Evolutionary conservation across 257 asterid genomes (phyloP).

Genomic region (Solanum neorickii): DNA sequence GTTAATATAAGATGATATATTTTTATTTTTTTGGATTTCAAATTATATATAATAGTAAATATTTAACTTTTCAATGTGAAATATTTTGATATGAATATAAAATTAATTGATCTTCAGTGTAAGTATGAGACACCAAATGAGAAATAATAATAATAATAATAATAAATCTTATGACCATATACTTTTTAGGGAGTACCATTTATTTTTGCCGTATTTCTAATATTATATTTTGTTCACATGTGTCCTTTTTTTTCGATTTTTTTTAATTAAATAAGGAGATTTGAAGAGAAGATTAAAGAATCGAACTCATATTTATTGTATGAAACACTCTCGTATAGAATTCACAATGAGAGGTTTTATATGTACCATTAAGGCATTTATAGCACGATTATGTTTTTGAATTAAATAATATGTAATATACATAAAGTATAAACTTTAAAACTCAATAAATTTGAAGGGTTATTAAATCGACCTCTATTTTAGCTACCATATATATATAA

Average conservation of each 20-base stretch:
- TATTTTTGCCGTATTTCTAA: neutral
- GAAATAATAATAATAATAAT: too few relatives aligned
- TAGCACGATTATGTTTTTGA: fast-evolving
- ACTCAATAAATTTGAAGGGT: fast-evolving
- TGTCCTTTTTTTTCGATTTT: fast-evolving
- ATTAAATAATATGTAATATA: neutral
- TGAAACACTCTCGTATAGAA: neutral
- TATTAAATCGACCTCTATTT: neutral
- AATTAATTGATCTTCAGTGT: too few relatives aligned
- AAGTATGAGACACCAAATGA: neutral
- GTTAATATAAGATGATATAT: fast-evolving
- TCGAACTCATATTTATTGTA: neutral
- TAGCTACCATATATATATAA: neutral
- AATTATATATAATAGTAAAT: too few relatives aligned
- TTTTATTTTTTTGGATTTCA: too few relatives aligned
- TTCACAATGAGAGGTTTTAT: neutral
- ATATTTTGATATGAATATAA: fast-evolving
- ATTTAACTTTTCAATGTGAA: fast-evolving
- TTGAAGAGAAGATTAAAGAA: neutral
- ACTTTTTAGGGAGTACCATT: neutral
- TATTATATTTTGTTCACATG: neutral
- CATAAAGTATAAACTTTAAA: neutral
- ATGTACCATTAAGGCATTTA: neutral
- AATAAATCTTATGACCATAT: neutral
- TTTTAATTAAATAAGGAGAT: neutral